These are phyloP conservation scores for Setomelanomma holmii DNA, from an alignment of 2,329 filamentous ascomycete species.

Conservation along the genomic window DNA sequence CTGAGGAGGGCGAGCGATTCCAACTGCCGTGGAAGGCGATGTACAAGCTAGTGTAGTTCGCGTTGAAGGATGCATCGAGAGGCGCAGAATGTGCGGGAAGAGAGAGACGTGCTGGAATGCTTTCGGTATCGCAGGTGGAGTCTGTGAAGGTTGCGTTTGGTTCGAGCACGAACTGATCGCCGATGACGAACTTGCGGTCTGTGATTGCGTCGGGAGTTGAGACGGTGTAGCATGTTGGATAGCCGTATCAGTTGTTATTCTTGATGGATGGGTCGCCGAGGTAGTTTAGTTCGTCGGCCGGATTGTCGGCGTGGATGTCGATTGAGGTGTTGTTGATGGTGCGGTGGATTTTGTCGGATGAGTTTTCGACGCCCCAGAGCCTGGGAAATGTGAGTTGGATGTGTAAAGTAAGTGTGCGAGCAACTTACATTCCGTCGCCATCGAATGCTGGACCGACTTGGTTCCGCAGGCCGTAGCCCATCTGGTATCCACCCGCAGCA, in stretches of 20 bases:
- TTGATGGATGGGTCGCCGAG: constrained; percentile 59
- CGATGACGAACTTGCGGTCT: constrained; percentile 27
- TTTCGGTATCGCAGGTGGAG: constrained; percentile 27
- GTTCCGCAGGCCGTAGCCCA: constrained; percentile 73
- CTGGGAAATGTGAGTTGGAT: constrained; percentile 18
- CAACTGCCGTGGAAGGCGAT: constrained; percentile 41
- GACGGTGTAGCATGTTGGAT: constrained; percentile 71
- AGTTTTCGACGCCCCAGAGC: constrained; percentile 69
- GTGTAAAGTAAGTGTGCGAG: background rate
- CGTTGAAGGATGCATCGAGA: constrained; percentile 34
- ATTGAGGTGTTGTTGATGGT: constrained; percentile 54
- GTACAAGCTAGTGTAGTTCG: constrained; percentile 30
- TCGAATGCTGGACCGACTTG: constrained; percentile 68
- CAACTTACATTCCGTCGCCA: constrained; percentile 57
- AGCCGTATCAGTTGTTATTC: constrained; percentile 68
- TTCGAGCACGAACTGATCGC: constrained; percentile 41
- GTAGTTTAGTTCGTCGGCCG: constrained; percentile 76
- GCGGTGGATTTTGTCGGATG: constrained; percentile 67
- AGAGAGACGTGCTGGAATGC: constrained; percentile 23
- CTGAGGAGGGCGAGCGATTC: constrained; percentile 29
- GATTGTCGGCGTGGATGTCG: constrained; percentile 71
- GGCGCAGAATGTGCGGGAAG: constrained; percentile 38
- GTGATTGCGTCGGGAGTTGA: constrained; percentile 54
- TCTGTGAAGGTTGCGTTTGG: constrained; percentile 38
- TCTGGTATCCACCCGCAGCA: constrained; percentile 58